phyloP scores from a whole-genome alignment of 2,329 filamentous ascomycete species.

The Cladosporium sp. region DNA sequence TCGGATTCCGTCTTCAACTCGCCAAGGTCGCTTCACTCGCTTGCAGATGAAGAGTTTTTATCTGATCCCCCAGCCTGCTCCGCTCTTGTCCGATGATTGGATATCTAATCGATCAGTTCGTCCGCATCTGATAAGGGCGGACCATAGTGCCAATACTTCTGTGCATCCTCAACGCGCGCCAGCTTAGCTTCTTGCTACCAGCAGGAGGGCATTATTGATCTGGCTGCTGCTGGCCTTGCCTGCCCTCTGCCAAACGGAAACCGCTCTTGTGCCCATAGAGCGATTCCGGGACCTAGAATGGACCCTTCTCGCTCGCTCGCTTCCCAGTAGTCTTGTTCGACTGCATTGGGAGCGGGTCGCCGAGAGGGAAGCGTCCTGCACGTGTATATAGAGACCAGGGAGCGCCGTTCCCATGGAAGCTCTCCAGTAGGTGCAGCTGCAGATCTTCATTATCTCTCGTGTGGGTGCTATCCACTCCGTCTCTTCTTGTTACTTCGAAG shows the following conservation, averaged over 20 bases:
- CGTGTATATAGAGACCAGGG: conserved; percentile 11
- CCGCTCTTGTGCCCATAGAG: background rate
- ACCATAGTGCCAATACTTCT: conserved; percentile 18
- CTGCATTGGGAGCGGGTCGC: conserved; percentile 7
- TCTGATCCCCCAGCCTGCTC: conserved; percentile 4
- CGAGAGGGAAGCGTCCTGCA: conserved; percentile 1
- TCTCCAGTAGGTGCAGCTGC: background rate
- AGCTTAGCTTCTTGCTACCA: background rate
- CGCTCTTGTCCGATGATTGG: conserved; percentile 14
- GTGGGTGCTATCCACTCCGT: conserved; percentile 1
- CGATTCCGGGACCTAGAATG: conserved; percentile 1
- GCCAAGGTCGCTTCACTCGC: conserved; percentile 12
- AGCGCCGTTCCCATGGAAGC: background rate
- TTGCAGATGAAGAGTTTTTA: conserved; percentile 16
- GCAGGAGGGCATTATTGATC: too few species aligned
- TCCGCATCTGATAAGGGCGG: conserved; percentile 14
- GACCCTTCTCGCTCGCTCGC: background rate
- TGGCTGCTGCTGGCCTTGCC: too few species aligned
- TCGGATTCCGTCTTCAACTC: background rate
- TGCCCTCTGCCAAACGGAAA: background rate
- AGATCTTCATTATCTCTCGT: conserved; percentile 1
- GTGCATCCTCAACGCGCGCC: conserved; percentile 13
- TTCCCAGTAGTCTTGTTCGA: conserved; percentile 3
- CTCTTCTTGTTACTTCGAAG: background rate
- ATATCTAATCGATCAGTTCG: conserved; percentile 18